phyloP scores from a whole-genome alignment of 2,329 filamentous ascomycete species.

The Tolypocladium sp. region DNA sequence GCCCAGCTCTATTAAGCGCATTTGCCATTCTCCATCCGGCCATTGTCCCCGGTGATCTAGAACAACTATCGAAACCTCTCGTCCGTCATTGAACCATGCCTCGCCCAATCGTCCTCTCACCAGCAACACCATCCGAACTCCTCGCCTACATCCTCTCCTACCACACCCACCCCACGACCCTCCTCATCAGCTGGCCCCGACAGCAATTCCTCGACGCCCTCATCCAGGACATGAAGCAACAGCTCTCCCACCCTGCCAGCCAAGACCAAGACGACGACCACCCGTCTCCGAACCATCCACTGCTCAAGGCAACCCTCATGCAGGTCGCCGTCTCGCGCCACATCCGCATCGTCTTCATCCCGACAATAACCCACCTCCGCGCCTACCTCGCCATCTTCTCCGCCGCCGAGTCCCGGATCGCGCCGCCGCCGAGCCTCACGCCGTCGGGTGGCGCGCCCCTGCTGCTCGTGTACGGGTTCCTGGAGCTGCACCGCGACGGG shows the following conservation, averaged over 20 bases:
- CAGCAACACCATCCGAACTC: slow-evolving; percentile 49
- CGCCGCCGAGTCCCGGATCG: slow-evolving; percentile 22
- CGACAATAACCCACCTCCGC: slow-evolving; percentile 68
- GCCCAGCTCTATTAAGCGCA: not conserved
- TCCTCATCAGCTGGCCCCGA: slow-evolving; percentile 63
- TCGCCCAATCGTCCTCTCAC: slow-evolving; percentile 36
- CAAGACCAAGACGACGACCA: not conserved
- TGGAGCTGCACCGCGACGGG: slow-evolving; percentile 57
- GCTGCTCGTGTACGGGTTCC: slow-evolving; percentile 55
- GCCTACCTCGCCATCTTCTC: slow-evolving; percentile 59
- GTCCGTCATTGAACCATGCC: not conserved
- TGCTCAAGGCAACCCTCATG: slow-evolving; percentile 57
- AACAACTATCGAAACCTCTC: not conserved
- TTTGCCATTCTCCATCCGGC: too few species aligned
- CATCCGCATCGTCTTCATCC: slow-evolving; percentile 62
- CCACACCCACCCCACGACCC: slow-evolving; percentile 48
- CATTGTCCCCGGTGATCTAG: not conserved
- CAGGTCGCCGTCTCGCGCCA: slow-evolving; percentile 60
- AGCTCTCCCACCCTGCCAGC: slow-evolving; percentile 3
- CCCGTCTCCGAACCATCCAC: slow-evolving; percentile 10
- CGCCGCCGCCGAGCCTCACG: slow-evolving; percentile 19
- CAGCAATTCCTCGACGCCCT: slow-evolving; percentile 56
- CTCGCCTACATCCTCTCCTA: slow-evolving; percentile 53
- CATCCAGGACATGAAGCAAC: slow-evolving; percentile 31
- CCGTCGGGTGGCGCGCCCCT: slow-evolving; percentile 21